A percentile compares a stretch with the other conserved stretches of the same genome.
phyloP scores from a whole-genome alignment of 2,329 filamentous ascomycete species.

The Volutella citrinella region DNA sequence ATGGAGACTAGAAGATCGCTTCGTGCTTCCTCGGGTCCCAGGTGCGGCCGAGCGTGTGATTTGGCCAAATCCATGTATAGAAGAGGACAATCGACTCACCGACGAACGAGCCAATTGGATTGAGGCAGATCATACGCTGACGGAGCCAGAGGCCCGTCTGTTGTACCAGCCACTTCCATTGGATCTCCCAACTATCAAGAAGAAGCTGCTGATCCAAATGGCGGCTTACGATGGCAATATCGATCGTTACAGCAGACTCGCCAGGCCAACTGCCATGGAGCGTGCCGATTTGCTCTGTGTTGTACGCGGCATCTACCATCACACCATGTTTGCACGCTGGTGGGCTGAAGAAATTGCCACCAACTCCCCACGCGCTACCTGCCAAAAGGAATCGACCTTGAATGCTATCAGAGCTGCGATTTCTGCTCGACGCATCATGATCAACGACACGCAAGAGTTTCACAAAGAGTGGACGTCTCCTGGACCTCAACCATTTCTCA shows the following conservation, averaged over 20 bases:
- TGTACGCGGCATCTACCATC: slow-evolving; percentile 6
- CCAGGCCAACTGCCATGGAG: slow-evolving; percentile 22
- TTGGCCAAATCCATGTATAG: slow-evolving; percentile 5
- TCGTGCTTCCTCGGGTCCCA: too few relatives aligned
- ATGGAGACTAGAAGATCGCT: not conserved
- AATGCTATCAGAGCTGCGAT: not conserved
- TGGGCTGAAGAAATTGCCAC: not conserved
- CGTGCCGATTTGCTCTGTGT: slow-evolving; percentile 4
- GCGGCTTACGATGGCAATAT: slow-evolving; percentile 37
- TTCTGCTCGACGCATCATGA: not conserved
- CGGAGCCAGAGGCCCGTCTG: not conserved
- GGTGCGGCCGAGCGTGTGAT: too few relatives aligned
- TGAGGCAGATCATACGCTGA: not conserved
- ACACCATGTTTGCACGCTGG: slow-evolving; percentile 5
- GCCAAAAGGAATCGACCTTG: not conserved
- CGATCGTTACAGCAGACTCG: slow-evolving; percentile 36
- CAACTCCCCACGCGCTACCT: too few relatives aligned
- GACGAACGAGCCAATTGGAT: not conserved
- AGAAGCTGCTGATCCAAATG: slow-evolving; percentile 35
- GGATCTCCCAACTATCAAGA: slow-evolving; percentile 34
- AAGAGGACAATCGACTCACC: slow-evolving; percentile 7
- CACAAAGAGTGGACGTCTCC: too few relatives aligned
- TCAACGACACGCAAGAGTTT: too few relatives aligned
- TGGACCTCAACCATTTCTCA: not conserved
- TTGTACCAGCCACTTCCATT: slow-evolving; percentile 28